Evolutionary conservation across 176 grass and related monocot species (phyloP).

Genomic region (Cenchrus americanus): DNA sequence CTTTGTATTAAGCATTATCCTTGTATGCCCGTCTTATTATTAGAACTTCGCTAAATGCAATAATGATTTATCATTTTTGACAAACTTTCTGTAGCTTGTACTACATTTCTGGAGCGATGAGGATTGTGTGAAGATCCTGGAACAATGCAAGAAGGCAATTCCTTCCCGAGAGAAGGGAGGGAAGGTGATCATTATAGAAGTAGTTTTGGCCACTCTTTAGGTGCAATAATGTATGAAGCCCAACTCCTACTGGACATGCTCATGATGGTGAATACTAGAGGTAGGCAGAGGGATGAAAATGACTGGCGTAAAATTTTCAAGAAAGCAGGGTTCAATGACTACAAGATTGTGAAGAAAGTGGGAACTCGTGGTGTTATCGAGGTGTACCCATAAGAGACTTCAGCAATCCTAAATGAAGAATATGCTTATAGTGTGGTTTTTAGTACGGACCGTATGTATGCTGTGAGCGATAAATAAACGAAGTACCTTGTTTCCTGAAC

Average conservation of each 20-base stretch:
- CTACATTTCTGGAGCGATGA: conserved; percentile 46
- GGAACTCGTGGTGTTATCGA: background rate
- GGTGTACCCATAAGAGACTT: background rate
- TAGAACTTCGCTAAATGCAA: too few relatives aligned
- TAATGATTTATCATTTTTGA: background rate
- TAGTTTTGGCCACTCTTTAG: background rate
- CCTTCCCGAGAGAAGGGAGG: conserved; percentile 31
- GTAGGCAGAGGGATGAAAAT: conserved; percentile 45
- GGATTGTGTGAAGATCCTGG: conserved; percentile 56
- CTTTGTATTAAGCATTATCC: too few relatives aligned
- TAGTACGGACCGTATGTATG: background rate
- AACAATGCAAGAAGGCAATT: conserved; percentile 53
- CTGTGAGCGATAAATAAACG: background rate
- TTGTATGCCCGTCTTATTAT: too few relatives aligned
- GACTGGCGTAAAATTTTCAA: conserved; percentile 23
- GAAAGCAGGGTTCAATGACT: background rate
- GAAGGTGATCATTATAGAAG: conserved; percentile 60
- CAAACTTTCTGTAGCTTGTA: conserved; percentile 15
- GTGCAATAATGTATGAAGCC: conserved; percentile 21
- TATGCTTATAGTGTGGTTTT: background rate
- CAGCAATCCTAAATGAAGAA: background rate
- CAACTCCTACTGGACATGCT: conserved; percentile 41
- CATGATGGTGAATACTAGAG: conserved; percentile 42
- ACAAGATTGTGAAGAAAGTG: background rate
- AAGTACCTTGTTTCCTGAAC: too few relatives aligned